A percentile compares a stretch with the other conserved stretches of the same genome.
Evolutionary conservation across 2,329 filamentous ascomycete genomes (phyloP).

Genomic region (Trichoderma sp.): DNA sequence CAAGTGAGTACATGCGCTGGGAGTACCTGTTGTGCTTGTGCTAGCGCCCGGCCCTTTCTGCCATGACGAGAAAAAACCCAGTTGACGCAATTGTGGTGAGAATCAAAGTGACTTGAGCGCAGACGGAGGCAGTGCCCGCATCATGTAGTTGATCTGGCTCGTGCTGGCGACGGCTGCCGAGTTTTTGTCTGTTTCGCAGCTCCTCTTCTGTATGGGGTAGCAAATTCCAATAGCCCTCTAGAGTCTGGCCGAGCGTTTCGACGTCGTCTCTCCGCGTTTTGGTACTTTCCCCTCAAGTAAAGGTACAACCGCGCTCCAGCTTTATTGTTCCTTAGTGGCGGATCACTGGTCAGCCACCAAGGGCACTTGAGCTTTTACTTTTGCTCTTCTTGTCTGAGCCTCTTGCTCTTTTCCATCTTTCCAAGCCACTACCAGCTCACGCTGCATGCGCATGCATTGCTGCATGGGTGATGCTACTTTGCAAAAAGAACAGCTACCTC

Average conservation of each 20-base stretch:
- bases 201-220: background rate
- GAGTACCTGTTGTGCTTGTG: constrained; percentile 10
- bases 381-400: background rate
- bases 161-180: background rate
- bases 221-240: background rate
- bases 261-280: constrained; percentile 10
- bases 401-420: background rate
- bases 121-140: background rate
- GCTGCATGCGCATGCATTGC: background rate
- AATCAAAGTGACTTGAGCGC: background rate
- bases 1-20: background rate
- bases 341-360: background rate
- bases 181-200: too few species aligned
- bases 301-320: background rate
- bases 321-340: background rate
- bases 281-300: background rate
- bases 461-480: background rate
- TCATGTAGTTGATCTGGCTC: background rate
- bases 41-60: constrained; percentile 1
- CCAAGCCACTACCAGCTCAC: background rate
- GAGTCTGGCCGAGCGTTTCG: constrained; percentile 3
- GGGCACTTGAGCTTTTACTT: background rate
- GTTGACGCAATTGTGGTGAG: background rate
- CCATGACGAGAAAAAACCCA: background rate
- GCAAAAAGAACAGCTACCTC: background rate